Evolutionary conservation across 352 stramenopile genomes (phyloP), one percentile per base, ranked within the genome.

Genomic region (Globisporangium carolinianum): DNA sequence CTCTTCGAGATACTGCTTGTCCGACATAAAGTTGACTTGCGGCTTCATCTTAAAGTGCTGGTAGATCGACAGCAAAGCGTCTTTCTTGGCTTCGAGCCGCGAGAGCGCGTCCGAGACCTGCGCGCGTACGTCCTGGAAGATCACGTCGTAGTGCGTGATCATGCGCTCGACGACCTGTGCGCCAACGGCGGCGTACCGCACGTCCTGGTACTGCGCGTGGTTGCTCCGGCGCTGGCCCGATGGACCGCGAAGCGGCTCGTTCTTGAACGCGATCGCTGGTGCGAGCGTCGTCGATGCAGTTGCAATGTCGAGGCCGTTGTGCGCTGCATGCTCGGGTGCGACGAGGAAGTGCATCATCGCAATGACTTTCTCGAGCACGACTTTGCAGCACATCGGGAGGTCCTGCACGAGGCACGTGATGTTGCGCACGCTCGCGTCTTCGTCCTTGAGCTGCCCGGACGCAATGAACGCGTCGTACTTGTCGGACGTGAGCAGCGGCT

Each of bases 381-480:
- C 72, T 57, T 90, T 86, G 68, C 69, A 86, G 53, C 79, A 75
- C 1, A 75, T 59, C 11, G 84, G 78, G 18, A 94, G 57, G 47
- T 89, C 77, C 17, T 91, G 81, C n/a, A 94, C 78, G 45, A 94
- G 67, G 53, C 78, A 89, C 10, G 76, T 79, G 56, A 94, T 83
- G 48, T 91, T 91, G 37, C 82, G 78, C 6, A 94, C 65, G 50
- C 84, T 85, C 11, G 81, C 79, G 0, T 87, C 79, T 75, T 88
- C 76, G 48, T 94, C 80, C 17, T 73, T 74, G 37, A 92, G 58
- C 55, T 83, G 66, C 8, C 77, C 79, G 7, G 79, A 85, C 32
- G 81, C 74, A 35, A 94, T 71, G 36, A 94, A 94, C 0, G 84
- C 84, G 41, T 92, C 84, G 48, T 92, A 91, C 51, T 87, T 87